Base-by-base conservation (phyloP, 805 yeast species). In the Metschnikowia gelsemii region DNA sequence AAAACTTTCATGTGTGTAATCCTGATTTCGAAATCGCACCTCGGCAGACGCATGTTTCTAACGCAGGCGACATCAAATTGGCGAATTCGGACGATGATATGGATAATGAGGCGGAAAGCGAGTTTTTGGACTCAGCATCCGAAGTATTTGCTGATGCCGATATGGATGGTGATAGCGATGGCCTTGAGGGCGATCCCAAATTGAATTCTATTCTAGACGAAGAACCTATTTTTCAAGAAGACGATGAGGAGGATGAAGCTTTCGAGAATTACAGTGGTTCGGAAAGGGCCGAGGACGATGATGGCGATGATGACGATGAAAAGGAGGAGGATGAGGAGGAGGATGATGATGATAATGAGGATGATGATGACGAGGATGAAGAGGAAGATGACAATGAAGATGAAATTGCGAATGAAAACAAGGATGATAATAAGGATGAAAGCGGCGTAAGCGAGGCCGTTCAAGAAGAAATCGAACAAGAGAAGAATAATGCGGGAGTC, bases 361-460 rank as follows among this genome's bases (percentile, higher is more conserved):
- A 40, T 2, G 58, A 51, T 9, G 51, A 43, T 5, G 48, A 44
- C 7, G 46, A 43, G 11, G 47, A 35, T 11, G 30, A 28, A 5
- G 50, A 34, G 9, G 34, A 26, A 1, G 47, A 26, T 4, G 39
- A 26, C 4, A 43, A 35, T 7, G 43, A 31, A 12, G 41, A 27
- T 3, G 43, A 40, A 23, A 30, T 23, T n/a, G 38, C 6, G 7
- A 40, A 38, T 12, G 35, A 38, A 24, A 42, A 30, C 13, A 48
- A 51, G 5, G 49, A 50, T 9, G 60, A 51, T 5, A 67, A 57
- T 24, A 62, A 50, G 8, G 58, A 49, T 3, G 62, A 52, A 56
- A 40, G 35, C 3, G 43, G 21, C 28, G 37, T 19, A 8, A 40
- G 40, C 3, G 55, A 42, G 4, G 46, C 28, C 8, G 39, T 30